Evolutionary conservation across 2,329 filamentous ascomycete genomes (phyloP).

Genomic region (Diaporthe australafricana): DNA sequence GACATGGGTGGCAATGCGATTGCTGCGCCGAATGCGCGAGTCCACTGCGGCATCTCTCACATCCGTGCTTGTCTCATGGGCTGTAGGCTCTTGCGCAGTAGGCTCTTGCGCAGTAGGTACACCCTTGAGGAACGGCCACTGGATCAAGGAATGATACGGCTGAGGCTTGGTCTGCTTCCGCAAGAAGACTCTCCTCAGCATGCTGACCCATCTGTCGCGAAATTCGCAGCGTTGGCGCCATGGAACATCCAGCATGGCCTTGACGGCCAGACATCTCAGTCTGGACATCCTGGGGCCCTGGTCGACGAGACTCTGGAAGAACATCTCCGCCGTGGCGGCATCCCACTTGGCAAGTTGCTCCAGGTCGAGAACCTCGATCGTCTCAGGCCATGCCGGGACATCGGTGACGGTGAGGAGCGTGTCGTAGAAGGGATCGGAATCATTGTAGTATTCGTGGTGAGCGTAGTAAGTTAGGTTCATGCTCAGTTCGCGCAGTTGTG

Average conservation of each 20-base stretch:
- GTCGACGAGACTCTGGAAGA: slow-evolving; percentile 83
- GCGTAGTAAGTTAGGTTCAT: slow-evolving; percentile 86
- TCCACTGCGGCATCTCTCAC: not conserved
- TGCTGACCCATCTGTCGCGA: slow-evolving; percentile 80
- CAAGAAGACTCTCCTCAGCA: slow-evolving; percentile 75
- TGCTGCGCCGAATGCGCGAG: slow-evolving; percentile 43
- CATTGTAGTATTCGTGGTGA: slow-evolving; percentile 73
- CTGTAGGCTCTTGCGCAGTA: slow-evolving; percentile 3
- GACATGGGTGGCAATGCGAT: slow-evolving; percentile 43
- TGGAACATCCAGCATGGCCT: slow-evolving; percentile 80
- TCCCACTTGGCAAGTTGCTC: slow-evolving; percentile 82
- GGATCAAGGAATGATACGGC: slow-evolving; percentile 34
- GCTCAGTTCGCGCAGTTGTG: slow-evolving; percentile 74
- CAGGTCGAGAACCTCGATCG: slow-evolving; percentile 78
- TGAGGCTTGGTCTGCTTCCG: slow-evolving; percentile 46
- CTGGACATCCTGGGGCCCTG: slow-evolving; percentile 73
- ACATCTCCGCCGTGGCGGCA: slow-evolving; percentile 75
- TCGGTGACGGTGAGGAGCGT: slow-evolving; percentile 72
- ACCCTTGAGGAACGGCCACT: slow-evolving; percentile 32
- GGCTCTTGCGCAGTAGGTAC: slow-evolving; percentile 4
- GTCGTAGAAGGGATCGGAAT: slow-evolving; percentile 81
- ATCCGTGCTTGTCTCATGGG: not conserved
- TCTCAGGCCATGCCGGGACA: slow-evolving; percentile 81
- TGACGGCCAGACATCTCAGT: slow-evolving; percentile 78
- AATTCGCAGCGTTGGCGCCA: slow-evolving; percentile 88